A percentile compares a stretch with the other conserved stretches of the same genome.
These are phyloP conservation scores for Meredithiella fracta DNA, from an alignment of 2,329 filamentous ascomycete genomes.

Conservation along the genomic window DNA sequence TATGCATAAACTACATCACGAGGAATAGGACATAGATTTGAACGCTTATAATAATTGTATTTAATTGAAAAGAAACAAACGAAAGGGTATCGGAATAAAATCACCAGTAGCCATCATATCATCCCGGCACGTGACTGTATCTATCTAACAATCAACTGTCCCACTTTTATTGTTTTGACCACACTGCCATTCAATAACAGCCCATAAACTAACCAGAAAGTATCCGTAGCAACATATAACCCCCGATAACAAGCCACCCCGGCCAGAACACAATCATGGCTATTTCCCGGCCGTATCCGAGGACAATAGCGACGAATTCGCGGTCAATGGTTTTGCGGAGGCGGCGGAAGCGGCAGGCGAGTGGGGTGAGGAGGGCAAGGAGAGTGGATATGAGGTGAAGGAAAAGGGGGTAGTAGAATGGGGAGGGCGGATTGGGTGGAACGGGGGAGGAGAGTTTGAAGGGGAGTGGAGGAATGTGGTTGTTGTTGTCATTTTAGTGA, in stretches of 20 bases:
- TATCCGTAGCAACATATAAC: background rate
- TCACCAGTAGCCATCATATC: too few relatives aligned
- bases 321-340: conserved; percentile 21
- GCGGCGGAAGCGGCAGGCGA: background rate
- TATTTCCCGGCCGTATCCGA: conserved; percentile 33
- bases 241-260: conserved; percentile 34
- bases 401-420: background rate
- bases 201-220: too few relatives aligned
- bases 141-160: too few relatives aligned
- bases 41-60: too few relatives aligned
- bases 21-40: too few relatives aligned
- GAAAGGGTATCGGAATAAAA: too few relatives aligned
- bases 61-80: background rate
- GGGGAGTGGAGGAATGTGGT: too few relatives aligned
- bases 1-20: conserved; percentile 41
- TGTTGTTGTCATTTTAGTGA: too few relatives aligned
- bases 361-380: background rate
- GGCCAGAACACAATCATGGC: conserved; percentile 40
- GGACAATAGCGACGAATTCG: conserved; percentile 34
- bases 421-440: background rate
- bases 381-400: background rate
- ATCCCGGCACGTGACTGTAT: too few relatives aligned
- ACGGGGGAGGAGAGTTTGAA: background rate
- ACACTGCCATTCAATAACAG: too few relatives aligned
- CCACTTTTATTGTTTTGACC: too few relatives aligned